Evolutionary conservation across 2,329 filamentous ascomycete species (phyloP).

Genomic region (Colletotrichum spinosum): DNA sequence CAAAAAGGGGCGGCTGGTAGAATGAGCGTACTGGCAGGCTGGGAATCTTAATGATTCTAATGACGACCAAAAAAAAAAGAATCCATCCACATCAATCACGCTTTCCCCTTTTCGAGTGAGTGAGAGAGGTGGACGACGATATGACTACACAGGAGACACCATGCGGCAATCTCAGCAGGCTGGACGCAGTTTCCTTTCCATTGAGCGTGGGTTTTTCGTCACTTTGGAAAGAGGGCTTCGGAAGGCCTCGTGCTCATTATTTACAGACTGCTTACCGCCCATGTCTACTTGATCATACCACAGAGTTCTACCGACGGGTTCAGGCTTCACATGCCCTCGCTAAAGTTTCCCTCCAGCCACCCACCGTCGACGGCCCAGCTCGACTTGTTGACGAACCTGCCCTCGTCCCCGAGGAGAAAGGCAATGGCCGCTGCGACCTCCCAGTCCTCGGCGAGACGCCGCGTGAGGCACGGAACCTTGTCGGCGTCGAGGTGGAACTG

Average conservation of each 20-base stretch:
- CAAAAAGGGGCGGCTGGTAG: constrained; percentile 37
- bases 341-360: constrained; percentile 52
- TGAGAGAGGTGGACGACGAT: neutral
- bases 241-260: too few relatives aligned
- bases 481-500: constrained; percentile 16
- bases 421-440: constrained; percentile 46
- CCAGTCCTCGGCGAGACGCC: constrained; percentile 42
- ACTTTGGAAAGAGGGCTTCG: too few relatives aligned
- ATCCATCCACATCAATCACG: constrained; percentile 19
- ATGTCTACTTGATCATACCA: neutral
- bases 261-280: neutral
- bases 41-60: constrained; percentile 33
- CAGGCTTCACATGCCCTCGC: neutral
- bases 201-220: too few relatives aligned
- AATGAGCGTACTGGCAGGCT: constrained; percentile 38
- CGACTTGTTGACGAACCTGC: constrained; percentile 43
- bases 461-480: constrained; percentile 42
- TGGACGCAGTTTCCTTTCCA: too few relatives aligned
- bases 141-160: neutral
- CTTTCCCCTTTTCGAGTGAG: neutral
- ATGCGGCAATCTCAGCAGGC: too few relatives aligned
- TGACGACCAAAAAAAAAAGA: constrained; percentile 37
- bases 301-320: too few relatives aligned
- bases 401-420: constrained; percentile 47
- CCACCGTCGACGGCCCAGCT: constrained; percentile 45